phyloP scores from a whole-genome alignment of 169 alveolate species.

The Plasmodium coatneyi region DNA sequence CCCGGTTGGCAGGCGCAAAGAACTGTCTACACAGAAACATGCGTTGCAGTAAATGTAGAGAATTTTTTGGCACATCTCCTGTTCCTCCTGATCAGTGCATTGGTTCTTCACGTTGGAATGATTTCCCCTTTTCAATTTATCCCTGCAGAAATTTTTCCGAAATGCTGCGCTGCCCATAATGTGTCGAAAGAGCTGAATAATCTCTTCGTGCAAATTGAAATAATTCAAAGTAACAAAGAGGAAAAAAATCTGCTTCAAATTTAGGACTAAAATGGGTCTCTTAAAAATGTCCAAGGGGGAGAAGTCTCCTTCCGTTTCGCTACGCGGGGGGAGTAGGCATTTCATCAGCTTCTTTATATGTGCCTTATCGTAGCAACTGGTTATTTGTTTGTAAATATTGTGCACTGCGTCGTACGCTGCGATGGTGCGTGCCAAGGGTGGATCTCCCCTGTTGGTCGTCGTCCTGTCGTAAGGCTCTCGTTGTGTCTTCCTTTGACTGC shows the following conservation, averaged over 20 bases:
- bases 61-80: background rate
- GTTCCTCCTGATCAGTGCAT: background rate
- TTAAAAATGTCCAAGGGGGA: conserved; percentile 15
- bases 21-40: background rate
- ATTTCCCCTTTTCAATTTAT: background rate
- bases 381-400: conserved; percentile 15
- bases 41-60: conserved; percentile 28
- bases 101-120: background rate
- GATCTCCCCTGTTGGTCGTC: background rate
- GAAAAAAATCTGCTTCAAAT: conserved; percentile 62
- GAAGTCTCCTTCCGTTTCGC: too few species aligned
- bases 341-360: conserved; percentile 7
- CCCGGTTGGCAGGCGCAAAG: background rate
- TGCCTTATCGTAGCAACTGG: conserved; percentile 3
- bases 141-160: background rate
- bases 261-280: conserved; percentile 25
- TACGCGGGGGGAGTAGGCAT: background rate
- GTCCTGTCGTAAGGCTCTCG: background rate
- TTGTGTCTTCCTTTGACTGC: background rate
- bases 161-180: background rate
- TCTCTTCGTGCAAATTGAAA: conserved; percentile 36
- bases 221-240: conserved; percentile 28
- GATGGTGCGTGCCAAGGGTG: background rate
- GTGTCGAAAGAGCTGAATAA: conserved; percentile 9
- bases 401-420: conserved; percentile 20